Percentiles rank a stretch among this genome's conserved stretches.
Conservation (phyloP, 2,329 filamentous ascomycete genomes). For the Aspergillus sp. region DNA sequence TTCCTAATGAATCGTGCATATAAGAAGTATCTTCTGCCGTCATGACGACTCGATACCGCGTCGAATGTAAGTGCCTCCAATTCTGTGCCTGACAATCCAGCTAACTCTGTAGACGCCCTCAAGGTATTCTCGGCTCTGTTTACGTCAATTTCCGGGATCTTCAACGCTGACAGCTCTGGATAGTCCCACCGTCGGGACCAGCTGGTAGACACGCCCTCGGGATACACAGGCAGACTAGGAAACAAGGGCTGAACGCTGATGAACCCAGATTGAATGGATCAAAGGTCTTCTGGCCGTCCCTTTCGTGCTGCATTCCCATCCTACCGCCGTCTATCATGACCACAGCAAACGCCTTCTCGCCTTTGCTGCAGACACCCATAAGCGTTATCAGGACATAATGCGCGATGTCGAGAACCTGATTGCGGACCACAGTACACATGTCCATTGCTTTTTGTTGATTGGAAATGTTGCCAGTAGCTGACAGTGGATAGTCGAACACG, state of each 20-base stretch:
- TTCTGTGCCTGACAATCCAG: neutral
- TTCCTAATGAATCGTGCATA: neutral
- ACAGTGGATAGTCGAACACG: constrained; percentile 54
- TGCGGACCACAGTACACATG: constrained; percentile 67
- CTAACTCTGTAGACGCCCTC: constrained; percentile 48
- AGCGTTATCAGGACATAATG: constrained; percentile 91
- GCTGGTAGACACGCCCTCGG: constrained; percentile 47
- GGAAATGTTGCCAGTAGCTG: no score
- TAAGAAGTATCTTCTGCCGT: constrained; percentile 3
- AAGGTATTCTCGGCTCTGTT: constrained; percentile 44
- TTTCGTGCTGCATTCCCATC: constrained; percentile 93
- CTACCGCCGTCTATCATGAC: constrained; percentile 72
- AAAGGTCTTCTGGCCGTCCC: constrained; percentile 90
- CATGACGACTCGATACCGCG: constrained; percentile 46
- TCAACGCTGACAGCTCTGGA: constrained; percentile 20
- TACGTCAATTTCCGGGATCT: constrained; percentile 12
- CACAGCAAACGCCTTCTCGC: constrained; percentile 55
- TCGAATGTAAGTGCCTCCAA: constrained; percentile 56
- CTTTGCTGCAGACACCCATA: constrained; percentile 72
- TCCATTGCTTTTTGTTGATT: no score
- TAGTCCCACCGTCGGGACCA: constrained; percentile 83
- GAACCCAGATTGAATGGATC: constrained; percentile 70
- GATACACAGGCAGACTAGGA: neutral
- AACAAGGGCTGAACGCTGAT: neutral
- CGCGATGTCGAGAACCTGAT: constrained; percentile 86